phyloP scores from a whole-genome alignment of 2,329 filamentous ascomycete genomes.

The Aureobasidium sp. region DNA sequence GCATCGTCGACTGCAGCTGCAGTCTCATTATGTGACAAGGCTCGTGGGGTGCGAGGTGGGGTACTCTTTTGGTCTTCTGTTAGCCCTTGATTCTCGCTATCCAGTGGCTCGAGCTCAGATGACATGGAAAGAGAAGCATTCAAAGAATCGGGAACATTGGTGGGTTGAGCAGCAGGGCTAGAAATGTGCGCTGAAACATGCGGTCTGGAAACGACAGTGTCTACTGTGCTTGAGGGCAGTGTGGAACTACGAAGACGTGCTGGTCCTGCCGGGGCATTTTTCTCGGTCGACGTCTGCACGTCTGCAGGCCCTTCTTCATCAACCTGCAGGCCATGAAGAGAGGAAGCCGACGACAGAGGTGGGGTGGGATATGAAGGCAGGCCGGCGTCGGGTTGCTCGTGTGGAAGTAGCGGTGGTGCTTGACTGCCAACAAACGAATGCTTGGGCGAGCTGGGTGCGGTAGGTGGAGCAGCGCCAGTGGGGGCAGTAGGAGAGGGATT shows the following conservation, averaged over 20 bases:
- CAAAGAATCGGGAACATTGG: constrained; percentile 32
- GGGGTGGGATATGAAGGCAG: constrained; percentile 30
- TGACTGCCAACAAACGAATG: constrained; percentile 14
- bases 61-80: constrained; percentile 84
- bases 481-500: constrained; percentile 13
- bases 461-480: constrained; percentile 17
- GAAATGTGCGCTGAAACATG: constrained; percentile 62
- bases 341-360: constrained; percentile 32
- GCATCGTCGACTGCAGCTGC: constrained; percentile 18
- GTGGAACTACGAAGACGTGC: constrained; percentile 28
- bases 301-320: constrained; percentile 17
- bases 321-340: constrained; percentile 23
- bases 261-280: constrained; percentile 19
- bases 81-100: constrained; percentile 63
- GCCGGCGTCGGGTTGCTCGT: constrained; percentile 22
- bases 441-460: constrained; percentile 27
- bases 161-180: constrained; percentile 51
- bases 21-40: constrained; percentile 51
- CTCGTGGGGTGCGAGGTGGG: constrained; percentile 79
- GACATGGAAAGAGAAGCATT: constrained; percentile 38
- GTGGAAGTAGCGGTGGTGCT: constrained; percentile 26
- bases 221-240: constrained; percentile 45
- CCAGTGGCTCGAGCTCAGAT: constrained; percentile 41
- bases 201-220: constrained; percentile 54
- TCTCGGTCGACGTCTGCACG: not conserved